Evolutionary conservation across 768 basidiomycete species (phyloP).

Genomic region (Neoboletus magnificus): DNA sequence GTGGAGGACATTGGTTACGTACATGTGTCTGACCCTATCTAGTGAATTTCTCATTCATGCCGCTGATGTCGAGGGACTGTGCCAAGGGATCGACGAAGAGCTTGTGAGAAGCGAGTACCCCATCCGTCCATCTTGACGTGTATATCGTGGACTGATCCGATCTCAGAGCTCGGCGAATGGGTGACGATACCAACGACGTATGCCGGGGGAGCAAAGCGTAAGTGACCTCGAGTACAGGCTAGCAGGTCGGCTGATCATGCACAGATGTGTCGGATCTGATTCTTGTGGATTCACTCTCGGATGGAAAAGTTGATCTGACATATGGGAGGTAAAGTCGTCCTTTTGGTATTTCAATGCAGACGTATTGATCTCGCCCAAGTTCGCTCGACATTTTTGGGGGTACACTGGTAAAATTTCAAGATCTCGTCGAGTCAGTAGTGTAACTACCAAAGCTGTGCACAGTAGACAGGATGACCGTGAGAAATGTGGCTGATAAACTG

Average conservation of each 20-base stretch:
- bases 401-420: constrained; percentile 55
- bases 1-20: constrained; percentile 5
- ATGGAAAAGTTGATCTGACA: constrained; percentile 62
- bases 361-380: constrained; percentile 26
- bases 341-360: background rate
- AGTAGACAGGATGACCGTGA: constrained; percentile 20
- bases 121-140: background rate
- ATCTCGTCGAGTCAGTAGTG: constrained; percentile 38
- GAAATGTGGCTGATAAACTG: constrained; percentile 45
- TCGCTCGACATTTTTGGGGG: constrained; percentile 75
- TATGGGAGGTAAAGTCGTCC: constrained; percentile 33
- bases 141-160: constrained; percentile 8
- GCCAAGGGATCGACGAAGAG: constrained; percentile 91
- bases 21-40: constrained; percentile 13
- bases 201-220: constrained; percentile 93
- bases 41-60: constrained; percentile 96
- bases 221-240: background rate
- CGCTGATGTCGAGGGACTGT: constrained; percentile 97
- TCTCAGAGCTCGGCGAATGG: constrained; percentile 85
- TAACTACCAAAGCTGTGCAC: background rate
- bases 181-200: constrained; percentile 90
- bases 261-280: constrained; percentile 78
- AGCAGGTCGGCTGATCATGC: constrained; percentile 1
- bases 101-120: constrained; percentile 67
- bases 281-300: constrained; percentile 74